Evolutionary conservation across 73 alveolate species (phyloP).

Genomic region (Symbiodinium pilosum): DNA sequence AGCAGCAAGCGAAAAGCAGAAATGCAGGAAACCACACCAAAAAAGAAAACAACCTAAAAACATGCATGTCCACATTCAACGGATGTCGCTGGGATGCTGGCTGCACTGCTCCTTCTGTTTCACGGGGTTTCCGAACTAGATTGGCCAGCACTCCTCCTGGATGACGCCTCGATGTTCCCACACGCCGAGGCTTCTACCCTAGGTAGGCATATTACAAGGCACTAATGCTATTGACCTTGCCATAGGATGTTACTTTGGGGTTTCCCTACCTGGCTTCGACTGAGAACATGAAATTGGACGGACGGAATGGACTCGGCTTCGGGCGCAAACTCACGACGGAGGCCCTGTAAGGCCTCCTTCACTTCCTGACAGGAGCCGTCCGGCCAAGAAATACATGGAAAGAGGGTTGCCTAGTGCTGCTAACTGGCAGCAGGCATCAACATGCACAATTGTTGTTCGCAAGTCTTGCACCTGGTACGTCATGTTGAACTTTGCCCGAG

Average conservation of each 20-base stretch:
- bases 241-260: too few species aligned
- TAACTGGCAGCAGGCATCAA: not conserved
- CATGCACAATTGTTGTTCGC: not conserved
- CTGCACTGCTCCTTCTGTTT: not conserved
- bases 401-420: too few species aligned
- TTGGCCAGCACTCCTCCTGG: not conserved
- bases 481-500: not conserved
- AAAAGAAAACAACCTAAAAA: too few species aligned
- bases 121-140: not conserved
- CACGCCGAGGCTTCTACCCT: too few species aligned
- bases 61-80: not conserved
- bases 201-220: too few species aligned
- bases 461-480: not conserved
- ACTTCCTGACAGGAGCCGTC: conserved; percentile 17
- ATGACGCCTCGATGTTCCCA: not conserved
- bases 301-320: not conserved
- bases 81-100: not conserved
- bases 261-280: too few species aligned
- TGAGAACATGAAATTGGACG: too few species aligned
- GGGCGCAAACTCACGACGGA: conserved; percentile 38
- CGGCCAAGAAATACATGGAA: too few species aligned
- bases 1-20: not conserved
- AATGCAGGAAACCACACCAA: not conserved
- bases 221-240: too few species aligned
- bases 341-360: not conserved